Evolutionary conservation across 495 filamentous ascomycete species (phyloP).

Genomic region (Xylaria scruposa): DNA sequence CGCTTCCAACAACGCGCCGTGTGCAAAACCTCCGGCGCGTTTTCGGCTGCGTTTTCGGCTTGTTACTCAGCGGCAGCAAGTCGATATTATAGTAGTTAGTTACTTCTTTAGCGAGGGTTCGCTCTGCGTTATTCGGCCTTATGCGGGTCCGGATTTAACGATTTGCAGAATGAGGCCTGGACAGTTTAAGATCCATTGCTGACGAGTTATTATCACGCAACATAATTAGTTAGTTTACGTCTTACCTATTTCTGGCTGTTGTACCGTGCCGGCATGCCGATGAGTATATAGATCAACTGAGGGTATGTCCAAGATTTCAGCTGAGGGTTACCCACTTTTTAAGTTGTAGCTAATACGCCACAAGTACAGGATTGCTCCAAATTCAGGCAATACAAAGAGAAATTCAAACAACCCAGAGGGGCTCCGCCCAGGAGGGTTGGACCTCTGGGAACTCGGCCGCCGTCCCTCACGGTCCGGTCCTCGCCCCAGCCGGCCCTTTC

Average conservation of each 20-base stretch:
- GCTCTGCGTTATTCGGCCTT: background rate
- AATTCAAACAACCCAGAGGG: no score
- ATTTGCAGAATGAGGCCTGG: background rate
- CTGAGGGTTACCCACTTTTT: no score
- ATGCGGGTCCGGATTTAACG: background rate
- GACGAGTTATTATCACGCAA: slow-evolving; percentile 5
- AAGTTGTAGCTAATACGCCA: no score
- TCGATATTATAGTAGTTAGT: no score
- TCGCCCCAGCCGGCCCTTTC: no score
- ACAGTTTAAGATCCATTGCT: slow-evolving; percentile 6
- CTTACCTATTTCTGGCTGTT: background rate
- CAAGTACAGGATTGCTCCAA: no score
- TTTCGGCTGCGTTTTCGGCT: background rate
- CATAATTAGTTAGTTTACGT: background rate
- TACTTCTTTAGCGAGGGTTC: background rate
- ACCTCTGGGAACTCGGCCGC: no score
- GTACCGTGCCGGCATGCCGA: slow-evolving; percentile 9
- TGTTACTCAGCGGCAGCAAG: background rate
- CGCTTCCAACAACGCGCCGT: background rate
- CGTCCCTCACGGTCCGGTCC: no score
- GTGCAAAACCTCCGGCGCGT: background rate
- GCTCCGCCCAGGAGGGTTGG: no score
- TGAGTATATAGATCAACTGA: no score
- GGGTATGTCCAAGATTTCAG: no score
- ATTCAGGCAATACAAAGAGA: no score